Percentiles rank a stretch among this genome's conserved stretches.
Evolutionary conservation across 2,329 filamentous ascomycete species (phyloP).

Genomic region (Cladosporium velox): DNA sequence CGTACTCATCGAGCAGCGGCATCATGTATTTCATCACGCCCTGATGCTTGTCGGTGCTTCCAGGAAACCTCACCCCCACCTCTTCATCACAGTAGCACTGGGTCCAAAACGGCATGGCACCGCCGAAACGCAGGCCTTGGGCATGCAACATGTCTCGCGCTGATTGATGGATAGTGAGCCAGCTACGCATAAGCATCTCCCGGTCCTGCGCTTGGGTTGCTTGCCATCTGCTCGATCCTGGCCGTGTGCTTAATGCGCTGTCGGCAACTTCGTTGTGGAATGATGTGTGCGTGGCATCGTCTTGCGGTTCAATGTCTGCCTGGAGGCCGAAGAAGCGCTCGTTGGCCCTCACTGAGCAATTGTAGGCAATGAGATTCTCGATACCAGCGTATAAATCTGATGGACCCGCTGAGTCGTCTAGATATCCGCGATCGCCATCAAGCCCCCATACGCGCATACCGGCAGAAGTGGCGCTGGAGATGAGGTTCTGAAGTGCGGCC

Average conservation of each 20-base stretch:
- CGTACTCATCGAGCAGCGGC: constrained; percentile 24
- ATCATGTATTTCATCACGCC: constrained; percentile 25
- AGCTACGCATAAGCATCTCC: constrained; percentile 20
- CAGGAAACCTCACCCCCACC: not conserved
- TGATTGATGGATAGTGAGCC: constrained; percentile 17
- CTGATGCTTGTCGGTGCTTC: not conserved
- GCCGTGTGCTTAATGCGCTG: constrained; percentile 13
- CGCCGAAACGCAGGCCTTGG: constrained; percentile 22
- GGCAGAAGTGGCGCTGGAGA: not conserved
- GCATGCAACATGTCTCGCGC: constrained; percentile 16
- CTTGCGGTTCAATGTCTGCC: constrained; percentile 22
- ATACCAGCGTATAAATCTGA: constrained; percentile 19
- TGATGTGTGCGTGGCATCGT: not conserved
- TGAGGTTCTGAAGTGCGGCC: constrained; percentile 11
- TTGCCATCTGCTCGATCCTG: not conserved
- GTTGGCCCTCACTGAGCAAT: constrained; percentile 13
- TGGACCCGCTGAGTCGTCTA: constrained; percentile 12
- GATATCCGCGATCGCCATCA: constrained; percentile 22
- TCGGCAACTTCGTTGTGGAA: constrained; percentile 23
- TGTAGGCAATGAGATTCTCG: constrained; percentile 19
- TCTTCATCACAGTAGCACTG: constrained; percentile 21
- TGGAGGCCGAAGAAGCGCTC: constrained; percentile 24
- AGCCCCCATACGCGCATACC: constrained; percentile 23
- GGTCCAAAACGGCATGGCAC: constrained; percentile 23
- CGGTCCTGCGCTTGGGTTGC: constrained; percentile 3